Evolutionary conservation across 179 eudicot species (phyloP).

Genomic region (Heliamphora pulchella): DNA sequence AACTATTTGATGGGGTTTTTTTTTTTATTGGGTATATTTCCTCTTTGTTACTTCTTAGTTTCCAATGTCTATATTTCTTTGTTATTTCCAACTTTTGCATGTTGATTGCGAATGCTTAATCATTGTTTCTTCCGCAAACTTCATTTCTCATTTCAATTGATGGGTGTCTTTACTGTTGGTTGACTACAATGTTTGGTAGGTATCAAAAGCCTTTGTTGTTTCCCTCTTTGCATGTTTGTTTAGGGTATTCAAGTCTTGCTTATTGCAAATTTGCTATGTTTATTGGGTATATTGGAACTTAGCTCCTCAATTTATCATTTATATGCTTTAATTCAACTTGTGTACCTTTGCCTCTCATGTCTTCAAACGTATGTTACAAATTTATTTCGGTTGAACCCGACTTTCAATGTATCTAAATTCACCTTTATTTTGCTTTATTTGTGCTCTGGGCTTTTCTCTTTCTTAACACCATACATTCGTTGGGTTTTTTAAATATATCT

Average conservation of each 20-base stretch:
- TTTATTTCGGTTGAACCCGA: background rate
- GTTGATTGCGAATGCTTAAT: background rate
- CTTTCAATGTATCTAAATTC: background rate
- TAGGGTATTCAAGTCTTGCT: background rate
- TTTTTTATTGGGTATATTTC: background rate
- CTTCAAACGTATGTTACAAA: too few species aligned
- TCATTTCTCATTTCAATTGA: too few species aligned
- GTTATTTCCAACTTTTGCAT: background rate
- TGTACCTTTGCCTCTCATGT: background rate
- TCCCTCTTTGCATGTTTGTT: background rate
- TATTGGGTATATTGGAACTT: background rate
- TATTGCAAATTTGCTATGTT: background rate
- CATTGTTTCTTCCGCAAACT: too few species aligned
- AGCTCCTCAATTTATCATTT: background rate
- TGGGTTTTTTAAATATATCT: background rate
- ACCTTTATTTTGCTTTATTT: too few species aligned
- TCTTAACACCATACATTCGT: background rate
- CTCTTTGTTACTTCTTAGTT: background rate
- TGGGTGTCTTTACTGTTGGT: background rate
- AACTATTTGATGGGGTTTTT: background rate
- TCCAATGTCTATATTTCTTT: background rate
- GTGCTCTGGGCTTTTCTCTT: too few species aligned
- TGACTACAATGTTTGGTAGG: background rate
- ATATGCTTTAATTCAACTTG: too few species aligned
- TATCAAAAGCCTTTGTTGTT: background rate